These are phyloP conservation scores for Ramalina intermedia DNA, from an alignment of 495 filamentous ascomycete genomes.

Conservation along the genomic window DNA sequence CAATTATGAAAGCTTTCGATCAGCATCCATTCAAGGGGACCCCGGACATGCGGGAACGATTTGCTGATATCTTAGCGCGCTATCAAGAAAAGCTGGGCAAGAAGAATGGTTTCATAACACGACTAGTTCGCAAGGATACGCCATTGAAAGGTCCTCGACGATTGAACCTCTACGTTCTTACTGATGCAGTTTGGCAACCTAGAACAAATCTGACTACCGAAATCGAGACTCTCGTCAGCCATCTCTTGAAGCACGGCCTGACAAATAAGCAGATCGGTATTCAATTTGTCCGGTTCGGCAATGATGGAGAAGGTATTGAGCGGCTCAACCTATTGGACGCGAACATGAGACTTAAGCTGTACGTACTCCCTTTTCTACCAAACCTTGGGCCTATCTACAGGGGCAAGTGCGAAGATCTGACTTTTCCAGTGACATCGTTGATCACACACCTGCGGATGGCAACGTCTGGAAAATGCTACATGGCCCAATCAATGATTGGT, in stretches of 20 bases:
- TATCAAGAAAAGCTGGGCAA: constrained; percentile 15
- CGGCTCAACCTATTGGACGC: constrained; percentile 20
- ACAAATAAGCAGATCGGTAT: constrained; percentile 16
- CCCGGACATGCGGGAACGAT: constrained; percentile 10
- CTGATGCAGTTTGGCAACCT: constrained; percentile 25
- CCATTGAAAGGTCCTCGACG: neutral
- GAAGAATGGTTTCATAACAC: constrained; percentile 1
- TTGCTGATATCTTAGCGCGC: neutral
- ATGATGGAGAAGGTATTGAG: constrained; percentile 14
- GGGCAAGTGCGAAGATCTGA: neutral
- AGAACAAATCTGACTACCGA: constrained; percentile 9
- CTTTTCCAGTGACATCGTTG: constrained; percentile 19
- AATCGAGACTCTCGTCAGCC: constrained; percentile 16
- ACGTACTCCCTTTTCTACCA: too few species aligned
- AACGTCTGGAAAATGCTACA: constrained; percentile 25
- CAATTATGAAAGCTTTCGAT: neutral
- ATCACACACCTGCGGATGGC: constrained; percentile 17
- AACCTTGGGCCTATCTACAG: constrained; percentile 1
- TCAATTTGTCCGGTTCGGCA: constrained; percentile 29
- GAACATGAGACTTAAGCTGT: neutral
- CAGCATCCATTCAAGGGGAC: neutral
- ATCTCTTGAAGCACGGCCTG: constrained; percentile 10
- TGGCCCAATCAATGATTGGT: constrained; percentile 17
- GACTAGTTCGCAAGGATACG: neutral
- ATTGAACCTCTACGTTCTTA: constrained; percentile 26